These are phyloP conservation scores for Xerophyta viscosa DNA, from an alignment of 106 monocot species.

Conservation along the genomic window DNA sequence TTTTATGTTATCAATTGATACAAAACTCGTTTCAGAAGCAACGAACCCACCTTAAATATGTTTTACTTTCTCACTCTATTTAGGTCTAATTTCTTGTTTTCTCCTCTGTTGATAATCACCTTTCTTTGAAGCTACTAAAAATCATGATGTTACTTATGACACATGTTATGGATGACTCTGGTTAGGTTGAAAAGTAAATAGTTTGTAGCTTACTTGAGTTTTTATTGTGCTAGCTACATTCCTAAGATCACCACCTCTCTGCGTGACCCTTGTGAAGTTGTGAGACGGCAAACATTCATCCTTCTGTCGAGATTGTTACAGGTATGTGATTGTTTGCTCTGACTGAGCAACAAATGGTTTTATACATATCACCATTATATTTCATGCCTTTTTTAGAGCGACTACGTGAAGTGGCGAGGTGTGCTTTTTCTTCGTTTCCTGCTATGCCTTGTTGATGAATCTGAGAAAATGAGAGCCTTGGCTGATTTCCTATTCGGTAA, in stretches of 20 bases:
- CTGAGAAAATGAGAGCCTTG: slow-evolving; percentile 75
- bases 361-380: no score
- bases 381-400: slow-evolving; percentile 72
- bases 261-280: slow-evolving; percentile 89
- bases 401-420: slow-evolving; percentile 98
- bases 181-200: no score
- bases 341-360: no score
- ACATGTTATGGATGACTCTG: no score
- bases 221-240: slow-evolving; percentile 49
- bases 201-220: neutral
- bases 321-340: slow-evolving; percentile 36
- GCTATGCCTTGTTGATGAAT: slow-evolving; percentile 85
- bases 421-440: slow-evolving; percentile 90
- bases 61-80: no score
- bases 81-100: no score
- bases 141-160: no score
- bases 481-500: slow-evolving; percentile 82
- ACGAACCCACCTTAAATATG: no score
- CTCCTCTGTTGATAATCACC: no score
- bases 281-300: slow-evolving; percentile 89
- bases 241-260: slow-evolving; percentile 68
- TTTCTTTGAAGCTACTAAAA: no score
- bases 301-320: slow-evolving; percentile 87
- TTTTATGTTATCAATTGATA: no score
- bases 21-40: no score